Evolutionary conservation across 257 asterid genomes (phyloP).

Genomic region (Thymus mandschuricus): DNA sequence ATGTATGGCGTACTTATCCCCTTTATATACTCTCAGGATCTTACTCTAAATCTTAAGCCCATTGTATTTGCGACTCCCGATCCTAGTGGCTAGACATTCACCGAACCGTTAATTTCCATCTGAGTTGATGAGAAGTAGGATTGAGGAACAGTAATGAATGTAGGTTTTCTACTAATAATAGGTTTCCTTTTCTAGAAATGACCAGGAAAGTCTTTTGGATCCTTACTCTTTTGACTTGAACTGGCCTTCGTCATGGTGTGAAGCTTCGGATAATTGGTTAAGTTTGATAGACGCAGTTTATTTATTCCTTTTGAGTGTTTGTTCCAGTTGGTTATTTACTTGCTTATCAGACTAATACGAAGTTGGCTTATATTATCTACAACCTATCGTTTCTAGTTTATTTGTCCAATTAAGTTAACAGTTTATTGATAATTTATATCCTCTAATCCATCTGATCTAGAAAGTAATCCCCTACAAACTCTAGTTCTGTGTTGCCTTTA

Average conservation of each 20-base stretch:
- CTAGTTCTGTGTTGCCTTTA: slow-evolving; percentile 14
- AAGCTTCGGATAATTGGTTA: slow-evolving; percentile 14
- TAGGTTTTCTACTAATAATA: neutral
- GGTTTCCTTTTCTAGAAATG: neutral
- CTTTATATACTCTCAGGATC: slow-evolving; percentile 10
- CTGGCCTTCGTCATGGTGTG: slow-evolving; percentile 16
- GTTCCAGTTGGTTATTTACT: neutral
- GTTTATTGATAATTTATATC: slow-evolving; percentile 9
- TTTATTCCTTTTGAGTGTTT: slow-evolving; percentile 5
- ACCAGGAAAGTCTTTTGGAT: slow-evolving; percentile 5
- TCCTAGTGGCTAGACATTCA: slow-evolving; percentile 23
- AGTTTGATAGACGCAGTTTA: neutral
- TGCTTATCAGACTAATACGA: slow-evolving; percentile 1
- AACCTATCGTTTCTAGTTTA: slow-evolving; percentile 3
- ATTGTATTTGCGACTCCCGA: neutral
- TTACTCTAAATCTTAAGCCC: slow-evolving; percentile 15
- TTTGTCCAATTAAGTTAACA: neutral
- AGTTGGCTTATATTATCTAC: neutral
- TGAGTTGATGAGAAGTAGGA: neutral
- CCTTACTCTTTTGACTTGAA: neutral
- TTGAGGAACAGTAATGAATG: neutral
- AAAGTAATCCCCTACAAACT: slow-evolving; percentile 23
- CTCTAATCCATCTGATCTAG: slow-evolving; percentile 22
- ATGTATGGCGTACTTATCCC: slow-evolving; percentile 57
- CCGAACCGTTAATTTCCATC: neutral